phyloP scores from a whole-genome alignment of 257 asterid species.

The Nicotiana noctiflora region DNA sequence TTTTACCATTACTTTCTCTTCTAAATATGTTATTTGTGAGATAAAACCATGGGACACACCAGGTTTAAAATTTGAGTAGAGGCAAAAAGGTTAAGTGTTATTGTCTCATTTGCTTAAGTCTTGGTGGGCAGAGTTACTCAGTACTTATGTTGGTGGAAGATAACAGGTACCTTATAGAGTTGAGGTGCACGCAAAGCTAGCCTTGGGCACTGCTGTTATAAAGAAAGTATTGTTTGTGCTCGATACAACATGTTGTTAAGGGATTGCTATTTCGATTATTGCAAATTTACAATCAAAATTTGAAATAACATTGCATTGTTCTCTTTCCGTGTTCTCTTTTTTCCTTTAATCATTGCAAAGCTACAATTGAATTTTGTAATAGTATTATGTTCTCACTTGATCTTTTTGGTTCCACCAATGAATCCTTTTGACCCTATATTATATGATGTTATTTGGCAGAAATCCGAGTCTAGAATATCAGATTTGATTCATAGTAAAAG shows the following conservation, averaged over 20 bases:
- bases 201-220: no score
- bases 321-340: not conserved
- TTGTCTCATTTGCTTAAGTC: no score
- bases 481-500: not conserved
- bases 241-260: not conserved
- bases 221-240: not conserved
- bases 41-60: not conserved
- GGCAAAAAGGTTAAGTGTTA: no score
- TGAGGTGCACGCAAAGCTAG: not conserved
- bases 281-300: not conserved
- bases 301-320: not conserved
- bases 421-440: constrained; percentile 9
- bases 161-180: not conserved
- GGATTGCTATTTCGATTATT: not conserved
- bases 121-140: not conserved
- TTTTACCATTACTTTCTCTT: not conserved
- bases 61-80: not conserved
- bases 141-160: not conserved
- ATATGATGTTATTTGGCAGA: not conserved
- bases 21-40: not conserved
- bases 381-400: constrained; percentile 15
- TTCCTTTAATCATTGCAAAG: not conserved
- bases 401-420: constrained; percentile 32
- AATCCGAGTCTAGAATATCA: not conserved
- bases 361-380: not conserved